Evolutionary conservation across 2,329 filamentous ascomycete genomes (phyloP), one percentile per base, ranked within the genome.

Genomic region (Cordyceps cicadae): DNA sequence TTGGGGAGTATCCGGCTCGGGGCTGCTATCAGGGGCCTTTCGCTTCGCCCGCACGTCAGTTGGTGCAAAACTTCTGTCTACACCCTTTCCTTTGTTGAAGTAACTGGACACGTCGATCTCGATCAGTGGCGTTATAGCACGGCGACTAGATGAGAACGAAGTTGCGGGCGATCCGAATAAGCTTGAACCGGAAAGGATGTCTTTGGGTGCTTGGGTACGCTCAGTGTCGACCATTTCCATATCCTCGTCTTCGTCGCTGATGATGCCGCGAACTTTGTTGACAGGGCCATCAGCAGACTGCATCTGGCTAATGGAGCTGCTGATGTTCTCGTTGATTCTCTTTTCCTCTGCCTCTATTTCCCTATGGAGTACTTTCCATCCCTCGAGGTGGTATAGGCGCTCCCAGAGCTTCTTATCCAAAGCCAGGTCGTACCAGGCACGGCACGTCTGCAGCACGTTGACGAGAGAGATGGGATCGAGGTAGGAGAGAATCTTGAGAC

Each of bases 361-460:
- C 11, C 78, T 74, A 8, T 76, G 74, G 64, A 92, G 80, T 7
- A 88, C 83, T 65, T 86, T 86, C 90, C 94, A 99, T 6, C 94
- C 94, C 75, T 97, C 92, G 8, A 86, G 76, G 41, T 87, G 81
- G 73, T 96, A 99, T 15, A 96, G 76, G 15, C 85, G 81, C 70
- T 90, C 87, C 94, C 94, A 99, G 32, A 97, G 76, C 63, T 89
- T 88, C 39, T 89, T 85, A 72, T 99, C 94, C 56, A 92, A 76
- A 6, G 93, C 87, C 19, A 94, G 80, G 19, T 83, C 81, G 64
- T 92, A 87, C 93, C 94, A 99, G 64, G 86, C 80, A 52, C 87
- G 86, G 41, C 91, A 97, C 17, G 91, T 86, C 50, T 85, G 82
- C 0, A 91, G 90, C 2, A 92, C 89, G 54, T 84, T 85, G 61